Evolutionary conservation across 176 grass and related monocot genomes (phyloP), one percentile per base, ranked within the genome.

Genomic region (Oryza glaberrima): DNA sequence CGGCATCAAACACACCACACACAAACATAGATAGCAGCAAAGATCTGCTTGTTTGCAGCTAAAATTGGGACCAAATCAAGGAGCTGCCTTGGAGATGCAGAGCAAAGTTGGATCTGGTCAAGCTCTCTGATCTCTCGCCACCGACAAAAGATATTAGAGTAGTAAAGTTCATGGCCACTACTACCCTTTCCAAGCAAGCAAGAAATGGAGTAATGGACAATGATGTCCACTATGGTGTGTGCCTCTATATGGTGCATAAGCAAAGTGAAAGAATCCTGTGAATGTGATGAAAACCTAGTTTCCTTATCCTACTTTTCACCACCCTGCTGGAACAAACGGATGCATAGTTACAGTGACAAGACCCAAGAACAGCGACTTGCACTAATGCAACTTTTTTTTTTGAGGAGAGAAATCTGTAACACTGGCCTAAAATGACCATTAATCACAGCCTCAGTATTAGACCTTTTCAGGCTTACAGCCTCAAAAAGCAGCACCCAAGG

Each of bases 251-350:
- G 78, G 68, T 68, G 84, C 73, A 73, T 20, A 71, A 61, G 11
- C 84, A 63, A 83, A 75, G 74, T 69, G 78, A 81, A 81, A 40
- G 69, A 90, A 87, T 87, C 88, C 2, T 61, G 68, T 40, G 68
- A 73, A 35, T 34, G 48, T 83, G 20, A 38, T 83, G 84, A 73
- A 86, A 49, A 78, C 79, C 51, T 77, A 60, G 79, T 64, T 36
- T 11, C 38, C 28, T 78, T 82, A 82, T 35, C 79, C 56, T 47
- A 54, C 11, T 19, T 61, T 40, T 77, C 70, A 68, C 38, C 70
- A 83, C 54, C 56, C 41, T 72, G 86, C 56, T n/a, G 46, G 54
- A 20, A 30, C 11, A 77, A 82, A 82, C 25, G 38, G 47, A 11
- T 20, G 36, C 11, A 30, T 6, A 64, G n/a, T 77, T 65, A 87